Base-by-base conservation (phyloP, 345 rosid genomes). In the Garcia nutans region DNA sequence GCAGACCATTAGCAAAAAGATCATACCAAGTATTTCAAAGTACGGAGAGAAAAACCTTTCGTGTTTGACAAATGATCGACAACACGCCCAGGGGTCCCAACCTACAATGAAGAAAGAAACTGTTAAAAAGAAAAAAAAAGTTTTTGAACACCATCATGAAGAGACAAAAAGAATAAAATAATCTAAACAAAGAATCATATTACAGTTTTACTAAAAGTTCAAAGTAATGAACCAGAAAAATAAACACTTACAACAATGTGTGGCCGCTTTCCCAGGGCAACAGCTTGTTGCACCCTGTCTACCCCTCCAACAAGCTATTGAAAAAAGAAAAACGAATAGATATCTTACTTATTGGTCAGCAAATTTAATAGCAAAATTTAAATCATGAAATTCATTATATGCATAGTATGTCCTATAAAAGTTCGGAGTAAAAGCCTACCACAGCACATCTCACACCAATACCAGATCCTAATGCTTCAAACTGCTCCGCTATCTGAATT, bases 401-500 rank as follows among this genome's bases (percentile, higher is more conserved):
- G 26, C 19, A 69, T 10, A 54, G 1, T 0, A 5, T 54, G 19
- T 54, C 22, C 19, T 2, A 17, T 37, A 37, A 37, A 37, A 37
- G 41, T 37, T 54, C 20, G 33, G 62, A 54, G 49, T 19, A 62
- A 68, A 71, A 72, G 50, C 97, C 85, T 83, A 92, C 99, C 92
- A 96, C 98, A 31, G 88, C 97, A 86, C 97, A 90, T 71, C 82
- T 87, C 62, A 96, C 84, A 65, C 92, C 89, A 58, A 96, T 89
- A 57, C 89, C 93, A 63, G 95, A 82, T 71, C 98, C 97, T 60
- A 93, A 81, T 76, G 95, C 97, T 85, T 91, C 92, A 81, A 96
- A 96, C 81, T 96, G 99, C 83, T 96, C 97, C 56, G 93, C 89
- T 82, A 96, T 96, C 88, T 96, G 98, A 72, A 93, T 92, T 8